Conservation (phyloP, 345 rosid genomes). For the Pistacia integerrima region DNA sequence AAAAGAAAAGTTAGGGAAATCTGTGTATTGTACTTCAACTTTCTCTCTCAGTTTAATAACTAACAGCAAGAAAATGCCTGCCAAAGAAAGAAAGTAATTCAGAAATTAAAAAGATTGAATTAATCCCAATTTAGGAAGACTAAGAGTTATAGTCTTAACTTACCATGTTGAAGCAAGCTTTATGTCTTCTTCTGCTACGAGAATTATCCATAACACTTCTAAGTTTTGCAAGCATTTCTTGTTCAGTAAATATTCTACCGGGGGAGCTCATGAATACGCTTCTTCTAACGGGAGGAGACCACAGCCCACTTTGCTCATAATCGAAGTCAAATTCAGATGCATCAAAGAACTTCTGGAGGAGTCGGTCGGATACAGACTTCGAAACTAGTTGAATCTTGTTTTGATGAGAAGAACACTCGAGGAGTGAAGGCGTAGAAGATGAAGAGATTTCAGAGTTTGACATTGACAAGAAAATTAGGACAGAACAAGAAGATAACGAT, state of each 20-base stretch:
- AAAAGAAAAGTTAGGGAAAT: neutral
- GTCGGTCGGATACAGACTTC: constrained; percentile 59
- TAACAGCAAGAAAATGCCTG: constrained; percentile 17
- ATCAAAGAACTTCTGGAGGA: constrained; percentile 62
- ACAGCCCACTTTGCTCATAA: constrained; percentile 55
- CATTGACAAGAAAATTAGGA: constrained; percentile 12
- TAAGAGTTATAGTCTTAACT: neutral
- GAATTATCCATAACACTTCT: constrained; percentile 27
- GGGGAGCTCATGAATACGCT: constrained; percentile 58
- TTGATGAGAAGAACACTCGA: constrained; percentile 13
- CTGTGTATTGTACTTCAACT: neutral
- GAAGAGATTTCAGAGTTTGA: constrained; percentile 35
- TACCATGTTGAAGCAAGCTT: constrained; percentile 24
- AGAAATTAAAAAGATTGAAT: neutral
- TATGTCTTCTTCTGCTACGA: constrained; percentile 27
- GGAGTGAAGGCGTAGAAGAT: constrained; percentile 23
- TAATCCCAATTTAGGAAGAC: too few relatives aligned
- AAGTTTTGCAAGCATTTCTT: constrained; percentile 58
- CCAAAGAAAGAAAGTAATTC: neutral
- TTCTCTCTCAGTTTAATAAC: neutral
- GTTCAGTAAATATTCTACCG: constrained; percentile 54
- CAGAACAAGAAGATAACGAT: neutral
- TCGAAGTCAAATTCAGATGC: constrained; percentile 65
- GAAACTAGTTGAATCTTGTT: constrained; percentile 50
- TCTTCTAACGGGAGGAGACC: constrained; percentile 79